phyloP scores from a whole-genome alignment of 2,329 filamentous ascomycete species.

The Sclerotinia glacialis region DNA sequence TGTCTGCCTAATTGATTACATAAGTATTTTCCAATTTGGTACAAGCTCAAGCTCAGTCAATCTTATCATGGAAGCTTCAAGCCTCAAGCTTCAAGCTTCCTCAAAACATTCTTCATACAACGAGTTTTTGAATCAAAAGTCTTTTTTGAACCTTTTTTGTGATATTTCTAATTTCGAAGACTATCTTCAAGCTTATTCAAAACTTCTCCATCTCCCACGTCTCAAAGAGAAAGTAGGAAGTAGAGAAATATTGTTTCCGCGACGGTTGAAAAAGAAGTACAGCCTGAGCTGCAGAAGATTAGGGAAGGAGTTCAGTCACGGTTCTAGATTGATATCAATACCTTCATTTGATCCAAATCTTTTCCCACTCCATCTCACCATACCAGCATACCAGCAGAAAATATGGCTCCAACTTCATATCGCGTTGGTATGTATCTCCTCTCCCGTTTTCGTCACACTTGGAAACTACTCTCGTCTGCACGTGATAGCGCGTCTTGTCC shows the following conservation, averaged over 20 bases:
- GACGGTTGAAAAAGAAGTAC: neutral
- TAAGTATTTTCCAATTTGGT: neutral
- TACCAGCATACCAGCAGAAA: neutral
- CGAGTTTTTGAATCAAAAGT: neutral
- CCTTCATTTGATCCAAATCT: neutral
- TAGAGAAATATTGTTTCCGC: neutral
- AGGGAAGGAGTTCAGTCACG: neutral
- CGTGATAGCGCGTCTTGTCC: constrained; percentile 27
- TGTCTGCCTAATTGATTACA: constrained; percentile 1
- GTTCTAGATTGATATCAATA: neutral
- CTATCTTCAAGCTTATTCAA: neutral
- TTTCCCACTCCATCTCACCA: constrained; percentile 12
- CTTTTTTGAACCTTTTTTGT: neutral
- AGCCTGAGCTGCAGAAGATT: constrained; percentile 1
- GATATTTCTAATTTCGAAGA: neutral
- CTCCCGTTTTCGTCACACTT: constrained; percentile 16
- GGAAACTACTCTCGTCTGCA: constrained; percentile 30
- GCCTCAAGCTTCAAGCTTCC: neutral
- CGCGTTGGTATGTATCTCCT: constrained; percentile 38
- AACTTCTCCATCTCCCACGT: neutral
- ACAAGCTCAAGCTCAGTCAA: neutral
- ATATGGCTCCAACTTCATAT: constrained; percentile 34
- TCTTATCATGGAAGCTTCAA: neutral
- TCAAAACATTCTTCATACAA: neutral
- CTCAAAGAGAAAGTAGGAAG: neutral